Evolutionary conservation across 2,329 filamentous ascomycete species (phyloP), one percentile per base, ranked within the genome.

Genomic region (Xylogone sp.): DNA sequence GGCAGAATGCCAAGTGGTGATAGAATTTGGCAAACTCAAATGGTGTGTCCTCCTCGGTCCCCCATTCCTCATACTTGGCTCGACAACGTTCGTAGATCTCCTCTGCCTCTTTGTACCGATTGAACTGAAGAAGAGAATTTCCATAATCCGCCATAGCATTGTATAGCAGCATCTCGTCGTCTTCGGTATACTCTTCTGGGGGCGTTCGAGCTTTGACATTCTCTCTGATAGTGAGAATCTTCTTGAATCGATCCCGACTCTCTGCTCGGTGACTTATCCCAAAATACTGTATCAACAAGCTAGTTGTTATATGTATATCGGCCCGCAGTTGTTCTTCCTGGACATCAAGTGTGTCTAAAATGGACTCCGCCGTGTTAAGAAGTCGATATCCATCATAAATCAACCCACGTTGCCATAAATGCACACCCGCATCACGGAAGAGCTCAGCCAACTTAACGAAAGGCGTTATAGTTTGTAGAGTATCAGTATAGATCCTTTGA

Each of bases 1-100:
- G 53, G 31, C 57, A 58, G 39, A 52, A 56, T 12, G 55, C 55
- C 49, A 56, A 42, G 46, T 59, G 56, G 44, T 59, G 56, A 20
- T 57, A 43, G 20, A 56, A 51, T 21, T 57, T 59, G 3, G 56
- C 55, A 43, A 52, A 51, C n/a, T 56, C 45, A 29, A 53, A 57
- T 2, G 49, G 48, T 16, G 49, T 48, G 1, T 53, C 49, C 10
- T 52, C 48, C n/a, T 55, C 53, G 18, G 29, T 50, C 3, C 48
- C 46, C 29, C 51, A 48, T 21, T 49, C 16, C n/a, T 46, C 44
- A 6, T 51, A 51, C 13, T 39, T 53, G 5, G 49, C 42, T 13
- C 49, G 39, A 31, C 55, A 57, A 19, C 43, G 20, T 22, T 27
- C 19, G 45, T 53, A 59, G 10, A 57, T 54, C 12, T 42, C 16